These are phyloP conservation scores for Sugiyamaella castrensis DNA, from an alignment of 1,139 yeast genomes.

Conservation along the genomic window DNA sequence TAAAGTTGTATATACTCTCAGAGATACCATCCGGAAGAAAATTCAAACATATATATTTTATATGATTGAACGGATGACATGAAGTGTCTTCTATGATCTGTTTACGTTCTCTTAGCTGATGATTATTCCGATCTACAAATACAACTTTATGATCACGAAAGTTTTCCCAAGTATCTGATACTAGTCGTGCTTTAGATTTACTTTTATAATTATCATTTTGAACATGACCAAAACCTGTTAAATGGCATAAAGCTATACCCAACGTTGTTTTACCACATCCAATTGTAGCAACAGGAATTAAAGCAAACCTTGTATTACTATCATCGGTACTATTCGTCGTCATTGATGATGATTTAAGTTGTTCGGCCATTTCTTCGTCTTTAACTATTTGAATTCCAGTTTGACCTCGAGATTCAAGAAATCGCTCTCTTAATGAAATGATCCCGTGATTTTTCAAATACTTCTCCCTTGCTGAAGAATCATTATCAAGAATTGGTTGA, in stretches of 20 bases:
- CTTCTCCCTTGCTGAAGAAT: slow-evolving; percentile 43
- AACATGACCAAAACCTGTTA: slow-evolving; percentile 71
- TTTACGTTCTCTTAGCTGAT: slow-evolving; percentile 63
- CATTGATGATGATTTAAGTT: neutral
- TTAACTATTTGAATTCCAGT: slow-evolving; percentile 44
- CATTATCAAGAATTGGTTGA: slow-evolving; percentile 47
- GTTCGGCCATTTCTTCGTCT: slow-evolving; percentile 15
- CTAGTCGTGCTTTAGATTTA: slow-evolving; percentile 45
- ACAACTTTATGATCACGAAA: slow-evolving; percentile 49
- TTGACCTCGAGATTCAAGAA: slow-evolving; percentile 48
- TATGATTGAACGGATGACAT: slow-evolving; percentile 31
- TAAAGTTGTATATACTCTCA: slow-evolving; percentile 38
- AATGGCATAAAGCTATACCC: slow-evolving; percentile 52
- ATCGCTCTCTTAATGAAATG: slow-evolving; percentile 63
- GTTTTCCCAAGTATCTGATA: slow-evolving; percentile 48
- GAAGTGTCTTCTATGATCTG: slow-evolving; percentile 55
- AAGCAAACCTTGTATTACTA: slow-evolving; percentile 48
- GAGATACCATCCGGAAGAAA: slow-evolving; percentile 48
- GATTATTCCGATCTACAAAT: slow-evolving; percentile 81
- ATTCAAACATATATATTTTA: slow-evolving; percentile 63
- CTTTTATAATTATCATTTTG: slow-evolving; percentile 76
- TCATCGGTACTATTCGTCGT: slow-evolving; percentile 1
- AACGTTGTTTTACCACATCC: slow-evolving; percentile 97
- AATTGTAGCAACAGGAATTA: slow-evolving; percentile 83
- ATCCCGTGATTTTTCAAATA: slow-evolving; percentile 67